A percentile compares a stretch with the other conserved stretches of the same genome.
Conservation (phyloP, 2,329 filamentous ascomycete genomes). For the Emmonsiellopsis sp. region DNA sequence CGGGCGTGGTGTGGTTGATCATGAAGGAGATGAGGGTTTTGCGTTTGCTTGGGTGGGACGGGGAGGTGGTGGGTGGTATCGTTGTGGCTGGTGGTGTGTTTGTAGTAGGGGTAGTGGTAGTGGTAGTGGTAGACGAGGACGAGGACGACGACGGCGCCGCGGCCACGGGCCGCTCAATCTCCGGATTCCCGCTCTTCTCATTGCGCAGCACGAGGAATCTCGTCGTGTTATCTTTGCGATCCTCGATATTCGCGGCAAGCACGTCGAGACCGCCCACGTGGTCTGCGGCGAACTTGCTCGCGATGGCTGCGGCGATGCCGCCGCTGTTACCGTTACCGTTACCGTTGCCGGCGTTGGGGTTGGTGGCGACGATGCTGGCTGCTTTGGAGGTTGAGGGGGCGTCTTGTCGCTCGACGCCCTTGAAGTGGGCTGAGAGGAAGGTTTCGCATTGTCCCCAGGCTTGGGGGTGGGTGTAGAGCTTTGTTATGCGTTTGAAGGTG, state of each 20-base stretch:
- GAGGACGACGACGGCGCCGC: background rate
- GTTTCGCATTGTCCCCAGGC: constrained; percentile 82
- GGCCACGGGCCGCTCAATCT: background rate
- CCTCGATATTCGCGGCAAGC: constrained; percentile 45
- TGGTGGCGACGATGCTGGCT: constrained; percentile 60
- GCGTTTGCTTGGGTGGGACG: constrained; percentile 12
- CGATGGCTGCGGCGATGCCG: constrained; percentile 65
- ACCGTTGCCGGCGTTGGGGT: constrained; percentile 15
- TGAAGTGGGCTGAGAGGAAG: constrained; percentile 63
- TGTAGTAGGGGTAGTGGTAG: background rate
- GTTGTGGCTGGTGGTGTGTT: background rate
- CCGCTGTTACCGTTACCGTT: constrained; percentile 12
- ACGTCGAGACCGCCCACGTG: constrained; percentile 57
- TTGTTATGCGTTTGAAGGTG: constrained; percentile 53
- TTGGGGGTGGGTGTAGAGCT: constrained; percentile 88
- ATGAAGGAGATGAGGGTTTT: constrained; percentile 81
- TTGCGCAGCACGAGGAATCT: constrained; percentile 38
- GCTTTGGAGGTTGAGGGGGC: constrained; percentile 77
- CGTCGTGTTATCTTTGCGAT: constrained; percentile 37
- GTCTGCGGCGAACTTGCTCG: constrained; percentile 67
- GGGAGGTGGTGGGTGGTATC: background rate
- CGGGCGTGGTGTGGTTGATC: constrained; percentile 64
- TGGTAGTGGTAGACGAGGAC: background rate
- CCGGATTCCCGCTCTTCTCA: constrained; percentile 18
- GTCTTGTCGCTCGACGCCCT: constrained; percentile 69